phyloP scores from a whole-genome alignment of 208 protist species.

The Wallacemonas sp. region DNA sequence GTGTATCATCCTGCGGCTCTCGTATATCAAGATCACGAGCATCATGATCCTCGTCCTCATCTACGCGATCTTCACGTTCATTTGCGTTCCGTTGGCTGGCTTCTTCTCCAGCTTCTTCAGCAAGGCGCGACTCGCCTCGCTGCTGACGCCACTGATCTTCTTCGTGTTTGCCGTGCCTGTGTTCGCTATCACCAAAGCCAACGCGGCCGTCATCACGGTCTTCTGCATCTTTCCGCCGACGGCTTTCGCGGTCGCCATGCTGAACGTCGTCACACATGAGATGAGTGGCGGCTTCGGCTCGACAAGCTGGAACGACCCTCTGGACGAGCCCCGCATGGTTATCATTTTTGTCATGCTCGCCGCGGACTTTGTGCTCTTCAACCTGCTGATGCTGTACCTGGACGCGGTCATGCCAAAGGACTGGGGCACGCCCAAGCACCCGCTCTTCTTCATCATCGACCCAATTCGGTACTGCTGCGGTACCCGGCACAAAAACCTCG shows the following conservation, averaged over 20 bases:
- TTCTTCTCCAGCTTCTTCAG: slow-evolving; percentile 46
- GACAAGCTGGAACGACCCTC: slow-evolving; percentile 16
- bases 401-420: slow-evolving; percentile 55
- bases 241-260: slow-evolving; percentile 40
- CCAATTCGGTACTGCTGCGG: slow-evolving; percentile 24
- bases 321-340: slow-evolving; percentile 18
- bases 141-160: slow-evolving; percentile 49
- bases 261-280: slow-evolving; percentile 38
- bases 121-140: slow-evolving; percentile 38
- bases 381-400: slow-evolving; percentile 62
- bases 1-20: slow-evolving; percentile 34
- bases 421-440: slow-evolving; percentile 56
- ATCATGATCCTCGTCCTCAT: slow-evolving; percentile 22
- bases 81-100: slow-evolving; percentile 31
- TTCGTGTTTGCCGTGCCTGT: slow-evolving; percentile 43
- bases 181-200: slow-evolving; percentile 44
- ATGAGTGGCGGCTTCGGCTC: slow-evolving; percentile 31
- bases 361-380: slow-evolving; percentile 53
- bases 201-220: slow-evolving; percentile 11
- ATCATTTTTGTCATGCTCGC: slow-evolving; percentile 40
- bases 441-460: slow-evolving; percentile 61
- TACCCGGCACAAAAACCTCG: not conserved
- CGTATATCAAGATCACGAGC: slow-evolving; percentile 30
- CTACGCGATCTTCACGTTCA: slow-evolving; percentile 44
- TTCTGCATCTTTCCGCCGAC: slow-evolving; percentile 44